These are phyloP conservation scores for Cytospora chrysosperma DNA, from an alignment of 2,329 filamentous ascomycete genomes.

Conservation along the genomic window DNA sequence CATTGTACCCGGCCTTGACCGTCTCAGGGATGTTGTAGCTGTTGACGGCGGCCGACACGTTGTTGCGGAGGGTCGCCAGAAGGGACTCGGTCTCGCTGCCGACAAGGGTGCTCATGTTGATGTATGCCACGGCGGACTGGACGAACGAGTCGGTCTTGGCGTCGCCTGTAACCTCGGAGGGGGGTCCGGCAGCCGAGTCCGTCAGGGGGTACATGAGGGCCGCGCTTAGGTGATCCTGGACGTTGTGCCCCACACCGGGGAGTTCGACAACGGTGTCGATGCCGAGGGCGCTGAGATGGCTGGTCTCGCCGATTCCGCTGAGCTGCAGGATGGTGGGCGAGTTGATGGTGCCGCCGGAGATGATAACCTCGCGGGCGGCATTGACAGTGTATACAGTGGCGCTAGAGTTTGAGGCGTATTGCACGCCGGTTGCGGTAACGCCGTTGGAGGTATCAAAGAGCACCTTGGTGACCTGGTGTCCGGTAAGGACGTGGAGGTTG, in stretches of 20 bases:
- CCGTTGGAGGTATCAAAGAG: constrained; percentile 7
- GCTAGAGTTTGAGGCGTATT: neutral
- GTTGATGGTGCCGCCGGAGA: constrained; percentile 13
- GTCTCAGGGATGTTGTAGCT: constrained; percentile 24
- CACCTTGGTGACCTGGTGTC: constrained; percentile 12
- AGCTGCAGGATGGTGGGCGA: constrained; percentile 14
- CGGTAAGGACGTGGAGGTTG: constrained; percentile 15
- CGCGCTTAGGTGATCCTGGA: constrained; percentile 15
- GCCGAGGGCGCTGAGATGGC: constrained; percentile 1
- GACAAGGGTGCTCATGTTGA: constrained; percentile 11
- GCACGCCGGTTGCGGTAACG: constrained; percentile 11
- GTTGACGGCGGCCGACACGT: constrained; percentile 2
- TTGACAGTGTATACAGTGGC: constrained; percentile 3
- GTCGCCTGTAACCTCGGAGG: constrained; percentile 2
- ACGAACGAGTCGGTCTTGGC: constrained; percentile 11
- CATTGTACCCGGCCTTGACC: constrained; percentile 27
- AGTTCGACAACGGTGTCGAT: constrained; percentile 11
- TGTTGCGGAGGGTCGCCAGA: neutral
- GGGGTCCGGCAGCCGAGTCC: neutral
- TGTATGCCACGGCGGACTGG: constrained; percentile 16
- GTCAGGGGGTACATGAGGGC: constrained; percentile 2
- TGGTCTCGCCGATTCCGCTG: constrained; percentile 16
- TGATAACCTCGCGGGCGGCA: constrained; percentile 15
- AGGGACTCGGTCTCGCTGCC: neutral
- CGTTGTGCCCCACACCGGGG: constrained; percentile 17